phyloP scores from a whole-genome alignment of 371 early-diverging fungal genomes.

The Mortierella sp. region DNA sequence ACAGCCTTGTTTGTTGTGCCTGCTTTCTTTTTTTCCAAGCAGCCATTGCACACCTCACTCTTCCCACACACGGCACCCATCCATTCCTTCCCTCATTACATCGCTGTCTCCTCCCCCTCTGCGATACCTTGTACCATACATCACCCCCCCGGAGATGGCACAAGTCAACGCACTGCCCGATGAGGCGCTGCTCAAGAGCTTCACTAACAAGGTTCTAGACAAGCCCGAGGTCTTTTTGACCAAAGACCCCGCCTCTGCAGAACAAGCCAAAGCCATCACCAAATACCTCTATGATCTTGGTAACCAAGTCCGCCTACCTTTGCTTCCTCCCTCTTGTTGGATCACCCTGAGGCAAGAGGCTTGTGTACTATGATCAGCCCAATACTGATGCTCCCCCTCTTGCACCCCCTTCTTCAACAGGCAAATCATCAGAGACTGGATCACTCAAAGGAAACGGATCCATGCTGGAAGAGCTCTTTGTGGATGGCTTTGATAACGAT shows the following conservation, averaged over 20 bases:
- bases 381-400: neutral
- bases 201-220: constrained; percentile 36
- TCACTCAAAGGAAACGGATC: constrained; percentile 46
- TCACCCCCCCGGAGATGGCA: constrained; percentile 12
- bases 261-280: constrained; percentile 50
- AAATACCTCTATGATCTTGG: constrained; percentile 54
- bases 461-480: constrained; percentile 62
- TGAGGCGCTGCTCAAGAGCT: constrained; percentile 41
- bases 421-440: constrained; percentile 41
- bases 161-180: constrained; percentile 43
- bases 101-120: neutral
- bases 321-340: no score
- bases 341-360: no score
- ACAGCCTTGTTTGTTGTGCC: neutral
- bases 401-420: constrained; percentile 4
- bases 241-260: constrained; percentile 33
- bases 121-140: neutral
- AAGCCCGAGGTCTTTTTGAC: constrained; percentile 51
- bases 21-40: neutral
- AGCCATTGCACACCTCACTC: neutral
- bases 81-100: neutral
- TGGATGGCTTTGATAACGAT: constrained; percentile 84
- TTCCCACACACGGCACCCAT: neutral
- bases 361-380: neutral
- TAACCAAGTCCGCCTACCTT: neutral